phyloP scores from a whole-genome alignment of 352 stramenopile species.

The Globisporangium abappressorium region DNA sequence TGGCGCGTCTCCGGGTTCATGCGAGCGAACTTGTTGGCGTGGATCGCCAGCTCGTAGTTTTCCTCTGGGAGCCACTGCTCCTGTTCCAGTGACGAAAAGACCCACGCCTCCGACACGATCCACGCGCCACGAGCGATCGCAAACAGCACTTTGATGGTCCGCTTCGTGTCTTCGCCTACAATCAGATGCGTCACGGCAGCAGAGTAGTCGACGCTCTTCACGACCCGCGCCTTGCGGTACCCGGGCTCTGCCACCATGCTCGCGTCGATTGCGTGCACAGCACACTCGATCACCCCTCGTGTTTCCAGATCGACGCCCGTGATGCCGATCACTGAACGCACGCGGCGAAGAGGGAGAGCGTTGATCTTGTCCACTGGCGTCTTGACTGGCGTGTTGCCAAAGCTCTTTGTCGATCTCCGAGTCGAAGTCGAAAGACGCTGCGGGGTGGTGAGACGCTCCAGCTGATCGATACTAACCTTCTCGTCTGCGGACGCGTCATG shows the following conservation, averaged over 20 bases:
- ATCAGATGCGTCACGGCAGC: conserved; percentile 76
- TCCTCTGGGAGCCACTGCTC: conserved; percentile 70
- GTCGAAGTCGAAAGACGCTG: conserved; percentile 9
- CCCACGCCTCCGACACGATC: conserved; percentile 80
- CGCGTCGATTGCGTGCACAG: conserved; percentile 74
- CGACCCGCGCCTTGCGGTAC: conserved; percentile 66
- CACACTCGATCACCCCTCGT: conserved; percentile 63
- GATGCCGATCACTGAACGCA: conserved; percentile 71
- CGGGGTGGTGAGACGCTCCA: conserved; percentile 16
- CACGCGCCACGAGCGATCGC: conserved; percentile 75
- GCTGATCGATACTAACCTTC: conserved; percentile 6
- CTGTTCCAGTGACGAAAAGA: conserved; percentile 72
- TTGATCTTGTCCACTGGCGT: conserved; percentile 20
- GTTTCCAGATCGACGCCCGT: conserved; percentile 63
- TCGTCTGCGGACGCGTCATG: conserved; percentile 1
- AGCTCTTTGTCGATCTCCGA: conserved; percentile 13
- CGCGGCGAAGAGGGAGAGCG: conserved; percentile 22
- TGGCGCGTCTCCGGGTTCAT: conserved; percentile 44
- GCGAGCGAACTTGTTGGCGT: conserved; percentile 45
- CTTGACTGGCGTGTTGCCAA: conserved; percentile 8
- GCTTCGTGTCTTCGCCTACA: conserved; percentile 58
- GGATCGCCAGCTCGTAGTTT: conserved; percentile 58
- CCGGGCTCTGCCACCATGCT: conserved; percentile 43
- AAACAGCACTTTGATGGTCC: conserved; percentile 85
- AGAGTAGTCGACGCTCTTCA: conserved; percentile 74